A percentile compares a stretch with the other conserved stretches of the same genome.
Evolutionary conservation across 148 eudicot species (phyloP).

Genomic region (Cornus kousa): DNA sequence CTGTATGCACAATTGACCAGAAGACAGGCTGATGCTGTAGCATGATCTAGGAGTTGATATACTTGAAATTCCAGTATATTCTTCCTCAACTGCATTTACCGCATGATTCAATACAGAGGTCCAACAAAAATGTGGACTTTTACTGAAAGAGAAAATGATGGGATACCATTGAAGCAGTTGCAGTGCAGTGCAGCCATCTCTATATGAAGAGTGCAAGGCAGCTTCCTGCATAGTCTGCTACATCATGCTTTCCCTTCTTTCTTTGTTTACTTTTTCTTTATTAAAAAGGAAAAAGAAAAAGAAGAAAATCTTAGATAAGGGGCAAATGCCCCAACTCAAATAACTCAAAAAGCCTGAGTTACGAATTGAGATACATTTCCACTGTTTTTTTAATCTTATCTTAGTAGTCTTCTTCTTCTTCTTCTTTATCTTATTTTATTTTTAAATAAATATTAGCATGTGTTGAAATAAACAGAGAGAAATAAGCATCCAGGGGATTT

Average conservation of each 20-base stretch:
- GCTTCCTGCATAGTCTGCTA: background rate
- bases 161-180: background rate
- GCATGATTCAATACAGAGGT: background rate
- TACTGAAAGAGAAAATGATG: background rate
- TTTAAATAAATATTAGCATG: no score
- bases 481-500: background rate
- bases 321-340: background rate
- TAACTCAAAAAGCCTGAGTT: background rate
- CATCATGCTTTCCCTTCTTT: background rate
- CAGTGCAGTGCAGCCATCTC: background rate
- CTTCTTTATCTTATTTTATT: background rate
- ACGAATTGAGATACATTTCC: background rate
- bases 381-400: no score
- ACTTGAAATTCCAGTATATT: no score
- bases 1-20: slow-evolving; percentile 80
- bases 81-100: background rate
- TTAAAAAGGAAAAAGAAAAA: no score
- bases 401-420: no score
- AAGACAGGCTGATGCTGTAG: slow-evolving; percentile 85
- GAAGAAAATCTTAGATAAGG: background rate
- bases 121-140: background rate
- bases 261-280: background rate
- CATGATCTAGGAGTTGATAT: slow-evolving; percentile 22
- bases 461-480: background rate
- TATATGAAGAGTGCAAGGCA: background rate